These are phyloP conservation scores for Kodamaea hsintzibuensis DNA, from an alignment of 805 yeast genomes.

Conservation along the genomic window DNA sequence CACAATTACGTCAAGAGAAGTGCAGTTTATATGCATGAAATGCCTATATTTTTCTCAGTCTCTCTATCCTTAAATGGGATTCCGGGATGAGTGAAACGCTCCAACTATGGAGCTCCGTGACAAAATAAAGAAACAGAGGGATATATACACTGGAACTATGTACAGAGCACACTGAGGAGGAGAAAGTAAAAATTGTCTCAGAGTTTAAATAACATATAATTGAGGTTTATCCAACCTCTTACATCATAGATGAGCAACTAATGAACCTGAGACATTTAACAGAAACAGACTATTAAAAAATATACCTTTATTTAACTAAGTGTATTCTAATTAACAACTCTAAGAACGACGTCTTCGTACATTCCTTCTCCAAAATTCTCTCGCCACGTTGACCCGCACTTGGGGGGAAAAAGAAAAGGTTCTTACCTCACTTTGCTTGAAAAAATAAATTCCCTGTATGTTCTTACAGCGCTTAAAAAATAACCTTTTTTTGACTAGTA, in stretches of 20 bases:
- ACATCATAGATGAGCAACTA: too few relatives aligned
- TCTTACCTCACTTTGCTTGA: neutral
- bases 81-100: too few relatives aligned
- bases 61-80: too few relatives aligned
- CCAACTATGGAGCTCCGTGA: too few relatives aligned
- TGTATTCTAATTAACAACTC: neutral
- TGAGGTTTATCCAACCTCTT: too few relatives aligned
- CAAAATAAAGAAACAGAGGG: too few relatives aligned
- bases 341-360: neutral
- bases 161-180: too few relatives aligned
- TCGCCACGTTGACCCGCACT: conserved; percentile 2
- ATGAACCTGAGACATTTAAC: neutral
- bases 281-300: neutral
- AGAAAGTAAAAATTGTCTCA: too few relatives aligned
- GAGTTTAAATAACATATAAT: too few relatives aligned
- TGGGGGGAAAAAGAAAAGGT: neutral
- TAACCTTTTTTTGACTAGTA: neutral
- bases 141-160: too few relatives aligned
- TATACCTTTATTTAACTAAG: neutral
- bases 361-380: neutral
- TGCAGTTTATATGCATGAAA: neutral
- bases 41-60: neutral
- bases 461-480: neutral
- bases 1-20: neutral
- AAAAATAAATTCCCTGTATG: neutral